These are phyloP conservation scores for Ajuga chamaepitys DNA, from an alignment of 257 asterid species.

Conservation along the genomic window DNA sequence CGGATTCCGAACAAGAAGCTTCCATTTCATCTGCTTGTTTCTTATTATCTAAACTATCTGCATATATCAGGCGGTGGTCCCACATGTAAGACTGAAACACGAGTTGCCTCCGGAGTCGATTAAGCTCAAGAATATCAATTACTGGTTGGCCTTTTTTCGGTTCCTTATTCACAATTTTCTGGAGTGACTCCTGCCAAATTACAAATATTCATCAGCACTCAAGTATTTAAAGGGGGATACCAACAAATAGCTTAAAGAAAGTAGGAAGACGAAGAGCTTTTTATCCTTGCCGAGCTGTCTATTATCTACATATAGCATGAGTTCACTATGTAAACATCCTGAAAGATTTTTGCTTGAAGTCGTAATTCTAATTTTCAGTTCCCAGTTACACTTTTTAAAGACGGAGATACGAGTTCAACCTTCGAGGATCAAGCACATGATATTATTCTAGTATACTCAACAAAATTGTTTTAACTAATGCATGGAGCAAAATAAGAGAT, in stretches of 20 bases:
- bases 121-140: slow-evolving; percentile 79
- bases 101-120: slow-evolving; percentile 69
- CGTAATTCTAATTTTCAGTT: not conserved
- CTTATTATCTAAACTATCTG: slow-evolving; percentile 37
- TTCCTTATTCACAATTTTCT: slow-evolving; percentile 48
- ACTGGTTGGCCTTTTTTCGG: slow-evolving; percentile 42
- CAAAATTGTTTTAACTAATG: not conserved
- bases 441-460: not conserved
- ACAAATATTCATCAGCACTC: slow-evolving; percentile 17
- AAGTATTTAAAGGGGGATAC: not conserved
- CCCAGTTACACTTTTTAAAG: too few species aligned
- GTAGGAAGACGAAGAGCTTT: too few species aligned
- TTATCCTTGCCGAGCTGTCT: too few species aligned
- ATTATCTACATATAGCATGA: too few species aligned
- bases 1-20: slow-evolving; percentile 32
- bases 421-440: not conserved
- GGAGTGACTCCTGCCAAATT: slow-evolving; percentile 53
- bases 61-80: slow-evolving; percentile 69
- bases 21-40: slow-evolving; percentile 26
- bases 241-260: not conserved
- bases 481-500: not conserved
- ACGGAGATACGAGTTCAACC: slow-evolving; percentile 4
- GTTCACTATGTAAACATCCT: too few species aligned
- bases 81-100: slow-evolving; percentile 71
- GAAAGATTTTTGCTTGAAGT: too few species aligned